A percentile compares a stretch with the other conserved stretches of the same genome.
Evolutionary conservation across 192 early-diverging fungal species (phyloP).

Genomic region (Phlyctochytrium planicorne): DNA sequence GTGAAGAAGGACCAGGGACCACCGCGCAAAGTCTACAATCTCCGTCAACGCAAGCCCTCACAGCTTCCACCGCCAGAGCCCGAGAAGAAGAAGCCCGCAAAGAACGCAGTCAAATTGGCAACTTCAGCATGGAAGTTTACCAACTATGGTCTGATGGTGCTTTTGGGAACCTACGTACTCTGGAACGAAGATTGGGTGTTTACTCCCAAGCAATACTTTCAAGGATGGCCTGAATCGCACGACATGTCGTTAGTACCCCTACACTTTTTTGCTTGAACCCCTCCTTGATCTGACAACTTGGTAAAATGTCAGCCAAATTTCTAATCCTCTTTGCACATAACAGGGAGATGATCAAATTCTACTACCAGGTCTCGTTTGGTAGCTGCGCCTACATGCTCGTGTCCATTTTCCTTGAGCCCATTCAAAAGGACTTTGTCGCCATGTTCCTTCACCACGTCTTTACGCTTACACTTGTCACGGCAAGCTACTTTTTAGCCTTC

Average conservation of each 20-base stretch:
- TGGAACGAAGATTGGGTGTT: constrained; percentile 21
- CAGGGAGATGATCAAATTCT: constrained; percentile 27
- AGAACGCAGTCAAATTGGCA: constrained; percentile 15
- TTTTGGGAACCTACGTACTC: constrained; percentile 21
- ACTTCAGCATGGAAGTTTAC: constrained; percentile 19
- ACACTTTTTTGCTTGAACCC: neutral
- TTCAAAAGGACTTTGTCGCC: constrained; percentile 40
- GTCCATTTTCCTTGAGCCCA: constrained; percentile 35
- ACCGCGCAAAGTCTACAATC: too few relatives aligned
- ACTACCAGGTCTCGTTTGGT: constrained; percentile 44
- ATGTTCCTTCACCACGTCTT: constrained; percentile 43
- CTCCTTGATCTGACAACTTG: too few relatives aligned
- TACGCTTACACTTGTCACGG: constrained; percentile 39
- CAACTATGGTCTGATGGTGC: constrained; percentile 12
- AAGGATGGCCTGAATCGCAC: constrained; percentile 15
- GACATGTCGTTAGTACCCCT: neutral
- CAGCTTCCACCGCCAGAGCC: too few relatives aligned
- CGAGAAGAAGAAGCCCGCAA: too few relatives aligned
- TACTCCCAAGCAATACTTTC: constrained; percentile 19
- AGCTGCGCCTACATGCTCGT: constrained; percentile 34
- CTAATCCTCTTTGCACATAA: too few relatives aligned
- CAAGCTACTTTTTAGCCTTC: constrained; percentile 41
- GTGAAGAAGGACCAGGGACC: too few relatives aligned
- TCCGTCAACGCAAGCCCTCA: too few relatives aligned
- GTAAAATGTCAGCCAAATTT: too few relatives aligned